Percentiles rank a stretch among this genome's conserved stretches.
These are phyloP conservation scores for Fusarium guadeloupense DNA, from an alignment of 2,329 filamentous ascomycete species.

Conservation along the genomic window DNA sequence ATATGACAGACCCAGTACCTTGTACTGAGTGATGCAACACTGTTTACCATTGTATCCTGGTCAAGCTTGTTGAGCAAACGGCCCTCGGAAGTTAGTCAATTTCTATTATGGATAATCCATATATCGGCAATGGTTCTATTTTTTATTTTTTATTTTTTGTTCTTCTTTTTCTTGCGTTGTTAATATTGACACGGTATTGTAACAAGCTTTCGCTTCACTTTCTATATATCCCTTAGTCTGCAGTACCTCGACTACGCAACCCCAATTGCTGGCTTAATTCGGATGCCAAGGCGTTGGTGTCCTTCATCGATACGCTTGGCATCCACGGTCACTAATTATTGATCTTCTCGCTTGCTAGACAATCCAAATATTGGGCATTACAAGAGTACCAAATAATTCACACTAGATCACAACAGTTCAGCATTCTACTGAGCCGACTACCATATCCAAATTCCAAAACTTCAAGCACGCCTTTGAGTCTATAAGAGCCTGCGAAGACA, in stretches of 20 bases:
- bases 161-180: conserved; percentile 3
- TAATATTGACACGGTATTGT: background rate
- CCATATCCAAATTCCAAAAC: conserved; percentile 4
- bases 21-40: background rate
- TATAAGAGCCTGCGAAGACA: conserved; percentile 7
- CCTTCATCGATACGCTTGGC: conserved; percentile 18
- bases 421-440: background rate
- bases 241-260: conserved; percentile 8
- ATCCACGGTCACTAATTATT: background rate
- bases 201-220: background rate
- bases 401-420: background rate
- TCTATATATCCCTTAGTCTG: no score
- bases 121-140: background rate
- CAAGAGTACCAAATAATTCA: background rate
- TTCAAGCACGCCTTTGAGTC: conserved; percentile 29
- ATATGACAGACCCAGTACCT: background rate
- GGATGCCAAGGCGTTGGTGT: conserved; percentile 18
- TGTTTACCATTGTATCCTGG: conserved; percentile 7
- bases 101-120: background rate
- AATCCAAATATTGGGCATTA: background rate
- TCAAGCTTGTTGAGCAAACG: conserved; percentile 19
- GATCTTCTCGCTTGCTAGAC: background rate
- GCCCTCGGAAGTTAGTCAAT: conserved; percentile 22
- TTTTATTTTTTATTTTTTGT: no score
- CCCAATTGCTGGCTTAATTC: conserved; percentile 12